Base-by-base conservation (phyloP, 192 early-diverging fungal species). In the Thoreauomyces humboldtii region DNA sequence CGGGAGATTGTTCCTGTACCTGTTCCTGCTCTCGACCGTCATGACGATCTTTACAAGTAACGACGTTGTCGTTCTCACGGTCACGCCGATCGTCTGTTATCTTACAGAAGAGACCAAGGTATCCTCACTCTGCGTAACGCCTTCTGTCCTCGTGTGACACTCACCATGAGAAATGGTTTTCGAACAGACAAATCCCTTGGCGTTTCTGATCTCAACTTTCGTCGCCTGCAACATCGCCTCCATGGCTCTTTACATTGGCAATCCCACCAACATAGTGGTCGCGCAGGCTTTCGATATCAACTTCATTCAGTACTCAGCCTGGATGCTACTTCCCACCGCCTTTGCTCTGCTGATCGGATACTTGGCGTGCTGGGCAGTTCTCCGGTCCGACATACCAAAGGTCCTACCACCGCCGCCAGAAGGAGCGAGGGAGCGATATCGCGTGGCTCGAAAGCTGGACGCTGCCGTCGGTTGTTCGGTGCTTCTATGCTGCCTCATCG, bases 251-350 rank as follows among this genome's bases (percentile, higher is more conserved):
- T 92, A 89, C 65, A 89, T 95, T 68, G 91, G 93, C 29, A 95
- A 95, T 59, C 86, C 91, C 17, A 93, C 91, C 7, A 93, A 95
- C 68, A 86, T 95, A 12, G 80, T 95, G 34, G 90, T 89, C 2
- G 85, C 88, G 17, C 82, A 92, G 66, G 91, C 89, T 1, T 91
- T 85, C 59, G 67, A 69, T 21, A 83, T 95, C 33, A 82, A 76
- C 2, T 90, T 91, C 55, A 57, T 91, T 11, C 77, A 77, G 21
- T 95, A 92, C 64, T 84, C 89, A 11, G 89, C 89, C 1, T 92
- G 90, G 88, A 95, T 95, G 93, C 32, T 81, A 4, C 60, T 90
- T 0, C 93, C 93, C 7, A 85, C 84, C 1, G 21, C 89, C 2
- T 74, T 79, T 15, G 73, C 79, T 2, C 71, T 84, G 0, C 54